Base-by-base conservation (phyloP, 305 asterid species). In the Fraxinus sp. region DNA sequence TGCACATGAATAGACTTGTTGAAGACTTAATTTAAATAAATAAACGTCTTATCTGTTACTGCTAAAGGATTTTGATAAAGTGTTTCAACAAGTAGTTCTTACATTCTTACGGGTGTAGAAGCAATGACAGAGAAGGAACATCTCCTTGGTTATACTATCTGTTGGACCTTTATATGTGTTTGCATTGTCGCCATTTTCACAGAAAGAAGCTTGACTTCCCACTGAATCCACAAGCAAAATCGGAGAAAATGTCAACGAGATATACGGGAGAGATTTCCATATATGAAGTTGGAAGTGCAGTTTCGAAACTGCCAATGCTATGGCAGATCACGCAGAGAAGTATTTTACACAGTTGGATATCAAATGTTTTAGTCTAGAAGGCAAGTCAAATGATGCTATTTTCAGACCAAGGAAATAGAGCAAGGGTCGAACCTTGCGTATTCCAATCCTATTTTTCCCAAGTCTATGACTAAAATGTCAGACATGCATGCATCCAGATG, bases 21-120 rank as follows among this genome's bases (percentile, higher is more conserved):
- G 35, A 66, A 24, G n/a, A 66, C n/a, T 66, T 10, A 26, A 66
- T 10, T 20, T 9, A n/a, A 57, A 57, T 14, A 49, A 49, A 14
- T 49, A 49, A 13, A 46, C 0, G 32, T 28, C 33, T 30, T 0
- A 46, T 46, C 18, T 46, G 18, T 13, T 46, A 18, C 68, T 0
- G 28, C 7, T 57, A n/a, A 57, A 18, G 28, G 68, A 16, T 57
- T 57, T 16, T 5, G 70, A 59, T 59, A 20, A 22, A 66, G 18
- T 26, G 73, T 7, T 66, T 66, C 3, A 22, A 66, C 36, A 8
- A 0, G 35, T 26, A 78, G 62, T 7, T 83, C 88, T 81, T 70
- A 86, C 89, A 79, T 88, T 85, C 80, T 86, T 88, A 64, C 91
- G 85, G 30, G 86, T 82, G 80, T 88, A 88, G 74, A 84, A 88